Base-by-base conservation (phyloP, 1,284 basidiomycete species). In the Sphagnurus paluster region DNA sequence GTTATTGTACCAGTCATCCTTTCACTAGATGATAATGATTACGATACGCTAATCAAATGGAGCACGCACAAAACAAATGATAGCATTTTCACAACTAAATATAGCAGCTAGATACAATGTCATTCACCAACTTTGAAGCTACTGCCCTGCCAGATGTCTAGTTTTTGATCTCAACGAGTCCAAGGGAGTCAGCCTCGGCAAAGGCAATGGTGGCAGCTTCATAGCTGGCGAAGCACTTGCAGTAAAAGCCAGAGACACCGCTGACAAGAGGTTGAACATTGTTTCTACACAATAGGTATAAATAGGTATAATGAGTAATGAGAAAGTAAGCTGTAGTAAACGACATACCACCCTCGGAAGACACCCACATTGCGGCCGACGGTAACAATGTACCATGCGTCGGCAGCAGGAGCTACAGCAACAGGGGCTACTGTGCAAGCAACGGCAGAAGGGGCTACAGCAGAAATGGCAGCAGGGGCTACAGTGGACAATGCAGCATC, bases 1-100 rank as follows among this genome's bases (percentile, higher is more conserved):
- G 8, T 17, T 42, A 7, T n/a, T 36, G 23, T 41, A 47, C 20
- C 42, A 44, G 20, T 33, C 30, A n/a, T n/a, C n/a, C n/a, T n/a
- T n/a, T 32, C 8, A 17, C 32, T n/a, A 11, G 19, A n/a, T 13
- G 28, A 20, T 26, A 26, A 6, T 26, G 25, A 6, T 26, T 26
- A 26, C 25, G 6, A 11, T 26, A n/a, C n/a, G n/a, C n/a, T n/a
- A n/a, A n/a, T n/a, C n/a, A n/a, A n/a, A n/a, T n/a, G n/a, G n/a
- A n/a, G n/a, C n/a, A n/a, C n/a, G n/a, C n/a, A n/a, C n/a, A n/a
- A n/a, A n/a, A n/a, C n/a, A n/a, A n/a, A n/a, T n/a, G n/a, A n/a
- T n/a, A n/a, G n/a, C n/a, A n/a, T 26, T 6, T 26, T 26, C 6
- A 26, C 25, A 26, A n/a, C n/a, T n/a, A n/a, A n/a, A n/a, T n/a